phyloP scores from a whole-genome alignment of 306 rosid species.

The Dalbergia cochinchinensis region DNA sequence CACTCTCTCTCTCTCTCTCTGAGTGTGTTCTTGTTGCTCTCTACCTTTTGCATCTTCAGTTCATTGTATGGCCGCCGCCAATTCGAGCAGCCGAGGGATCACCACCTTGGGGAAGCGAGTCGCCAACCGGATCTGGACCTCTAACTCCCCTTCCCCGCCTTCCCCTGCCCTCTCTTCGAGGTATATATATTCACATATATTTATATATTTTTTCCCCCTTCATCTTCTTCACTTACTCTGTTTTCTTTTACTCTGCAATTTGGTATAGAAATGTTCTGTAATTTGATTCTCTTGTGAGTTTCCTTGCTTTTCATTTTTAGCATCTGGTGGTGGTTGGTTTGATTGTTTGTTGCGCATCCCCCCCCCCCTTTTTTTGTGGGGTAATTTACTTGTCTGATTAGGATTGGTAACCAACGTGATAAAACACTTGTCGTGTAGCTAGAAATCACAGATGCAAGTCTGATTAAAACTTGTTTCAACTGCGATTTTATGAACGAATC shows the following conservation, averaged over 20 bases:
- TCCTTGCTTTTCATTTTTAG: neutral
- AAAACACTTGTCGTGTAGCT: neutral
- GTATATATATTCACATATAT: constrained; percentile 34
- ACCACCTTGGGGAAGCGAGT: constrained; percentile 75
- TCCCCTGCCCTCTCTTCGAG: constrained; percentile 54
- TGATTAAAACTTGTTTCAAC: neutral
- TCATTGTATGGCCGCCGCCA: constrained; percentile 96
- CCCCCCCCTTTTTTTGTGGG: neutral
- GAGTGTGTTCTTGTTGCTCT: neutral
- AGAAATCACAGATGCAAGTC: neutral
- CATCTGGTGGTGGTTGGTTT: neutral
- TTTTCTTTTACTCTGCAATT: neutral
- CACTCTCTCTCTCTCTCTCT: neutral
- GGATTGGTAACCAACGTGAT: neutral
- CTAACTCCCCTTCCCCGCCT: constrained; percentile 41
- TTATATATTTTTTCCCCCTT: neutral
- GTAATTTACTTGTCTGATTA: neutral
- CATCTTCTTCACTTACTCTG: neutral
- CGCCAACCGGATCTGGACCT: constrained; percentile 72
- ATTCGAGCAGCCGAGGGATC: constrained; percentile 80
- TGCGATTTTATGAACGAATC: neutral
- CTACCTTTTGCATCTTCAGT: neutral
- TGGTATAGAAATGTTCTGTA: neutral
- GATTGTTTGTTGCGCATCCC: neutral
- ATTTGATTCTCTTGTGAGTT: neutral